Evolutionary conservation across 768 basidiomycete species (phyloP), one percentile per base, ranked within the genome.

Genomic region (Omphalotus guepiniiformis): DNA sequence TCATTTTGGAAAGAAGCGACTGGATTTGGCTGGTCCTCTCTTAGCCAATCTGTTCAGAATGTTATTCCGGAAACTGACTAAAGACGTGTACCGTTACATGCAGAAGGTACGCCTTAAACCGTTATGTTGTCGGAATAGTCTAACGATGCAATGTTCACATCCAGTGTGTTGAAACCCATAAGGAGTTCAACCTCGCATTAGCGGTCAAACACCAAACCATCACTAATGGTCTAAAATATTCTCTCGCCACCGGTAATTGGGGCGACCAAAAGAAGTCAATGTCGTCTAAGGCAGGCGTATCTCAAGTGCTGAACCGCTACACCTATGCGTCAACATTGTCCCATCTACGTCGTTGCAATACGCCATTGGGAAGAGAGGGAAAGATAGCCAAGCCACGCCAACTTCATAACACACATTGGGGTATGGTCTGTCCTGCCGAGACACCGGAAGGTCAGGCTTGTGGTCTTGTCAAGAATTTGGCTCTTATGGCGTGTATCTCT

Each of bases 361-460:
- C 96, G 0, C 96, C 96, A 2, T 81, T 99, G 40, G 96, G 96
- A 47, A 87, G 96, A 50, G 96, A 98, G 65, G 94, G 94, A 48
- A 99, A 99, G 71, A 98, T 98, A 50, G 96, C 96, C 38, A 98
- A 98, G 64, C 96, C 96, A 48, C 96, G 96, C 58, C 96, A 99
- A 58, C 73, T 99, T 47, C 96, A 99, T 66, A 99, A 99, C 60
- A 97, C 96, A 1, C 96, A 99, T 59, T 99, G 96, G 96, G 96
- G 96, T 29, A 98, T 99, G 96, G 96, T 99, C 16, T 99, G 96
- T 62, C 96, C 96, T 35, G 96, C 96, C 30, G 96, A 99, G 66
- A 99, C 96, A 3, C 96, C 96, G 1, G 96, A 99, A 82, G 96
- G 96, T 38, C 96, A 98, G 65, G 96, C 96, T 51, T 99, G 96